Evolutionary conservation across 345 rosid species (phyloP).

Genomic region (Trapa bicornis): DNA sequence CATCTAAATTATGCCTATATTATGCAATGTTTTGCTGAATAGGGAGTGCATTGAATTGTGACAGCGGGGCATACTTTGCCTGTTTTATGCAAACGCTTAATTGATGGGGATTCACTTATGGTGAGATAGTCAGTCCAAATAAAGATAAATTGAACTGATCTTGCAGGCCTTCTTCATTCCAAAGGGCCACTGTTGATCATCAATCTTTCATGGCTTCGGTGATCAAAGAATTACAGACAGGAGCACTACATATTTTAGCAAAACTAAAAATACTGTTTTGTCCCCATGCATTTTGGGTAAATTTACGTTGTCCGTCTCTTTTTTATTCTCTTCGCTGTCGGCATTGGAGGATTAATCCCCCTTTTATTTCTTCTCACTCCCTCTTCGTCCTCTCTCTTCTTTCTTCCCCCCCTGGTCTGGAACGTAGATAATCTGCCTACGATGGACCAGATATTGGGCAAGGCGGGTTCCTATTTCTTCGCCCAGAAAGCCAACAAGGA

Average conservation of each 20-base stretch:
- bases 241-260: no score
- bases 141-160: no score
- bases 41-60: background rate
- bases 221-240: no score
- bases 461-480: slow-evolving; percentile 81
- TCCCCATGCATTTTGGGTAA: background rate
- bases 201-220: no score
- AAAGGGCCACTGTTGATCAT: no score
- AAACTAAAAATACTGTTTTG: background rate
- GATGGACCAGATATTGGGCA: slow-evolving; percentile 89
- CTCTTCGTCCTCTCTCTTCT: no score
- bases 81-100: no score
- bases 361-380: background rate
- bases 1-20: background rate
- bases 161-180: no score
- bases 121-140: background rate
- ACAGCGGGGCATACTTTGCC: background rate
- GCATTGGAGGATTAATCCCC: background rate
- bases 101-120: no score
- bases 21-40: background rate
- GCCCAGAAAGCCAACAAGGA: slow-evolving; percentile 69
- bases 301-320: no score
- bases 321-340: no score
- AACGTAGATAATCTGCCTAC: background rate
- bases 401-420: background rate